Evolutionary conservation across 2,329 filamentous ascomycete species (phyloP).

Genomic region (Pyrenochaeta sp.): DNA sequence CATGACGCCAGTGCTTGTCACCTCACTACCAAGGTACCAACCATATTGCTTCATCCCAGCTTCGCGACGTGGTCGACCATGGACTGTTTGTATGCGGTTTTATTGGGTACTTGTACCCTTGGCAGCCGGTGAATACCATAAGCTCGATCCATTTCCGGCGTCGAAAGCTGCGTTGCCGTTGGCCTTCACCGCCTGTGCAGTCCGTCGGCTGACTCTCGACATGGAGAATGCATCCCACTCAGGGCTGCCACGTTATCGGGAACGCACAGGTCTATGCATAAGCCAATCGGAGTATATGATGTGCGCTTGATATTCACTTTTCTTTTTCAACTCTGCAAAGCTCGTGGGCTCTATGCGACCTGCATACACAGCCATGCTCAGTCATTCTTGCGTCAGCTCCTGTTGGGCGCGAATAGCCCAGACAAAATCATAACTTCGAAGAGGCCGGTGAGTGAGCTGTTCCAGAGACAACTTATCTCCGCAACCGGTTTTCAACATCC

Average conservation of each 20-base stretch:
- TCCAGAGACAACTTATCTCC: background rate
- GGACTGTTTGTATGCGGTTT: background rate
- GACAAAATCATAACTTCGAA: background rate
- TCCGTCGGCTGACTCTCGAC: constrained; percentile 3
- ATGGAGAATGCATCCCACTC: constrained; percentile 3
- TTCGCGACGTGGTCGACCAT: background rate
- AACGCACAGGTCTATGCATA: background rate
- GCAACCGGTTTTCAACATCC: background rate
- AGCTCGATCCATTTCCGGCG: constrained; percentile 2
- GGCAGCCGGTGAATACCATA: constrained; percentile 3
- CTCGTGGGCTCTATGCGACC: constrained; percentile 3
- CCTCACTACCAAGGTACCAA: background rate
- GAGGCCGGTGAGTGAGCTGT: background rate
- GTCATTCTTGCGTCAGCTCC: constrained; percentile 13
- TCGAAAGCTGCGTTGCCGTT: background rate
- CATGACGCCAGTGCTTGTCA: background rate
- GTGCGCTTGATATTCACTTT: background rate
- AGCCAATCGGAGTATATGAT: constrained; percentile 11
- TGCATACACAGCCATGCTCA: background rate
- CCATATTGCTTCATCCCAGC: background rate
- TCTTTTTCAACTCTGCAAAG: constrained; percentile 9
- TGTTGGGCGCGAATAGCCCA: background rate
- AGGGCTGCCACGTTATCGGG: constrained; percentile 16
- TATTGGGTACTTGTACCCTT: background rate
- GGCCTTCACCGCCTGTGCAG: constrained; percentile 2